These are phyloP conservation scores for Suillus subluteus DNA, from an alignment of 768 basidiomycete genomes.

Conservation along the genomic window DNA sequence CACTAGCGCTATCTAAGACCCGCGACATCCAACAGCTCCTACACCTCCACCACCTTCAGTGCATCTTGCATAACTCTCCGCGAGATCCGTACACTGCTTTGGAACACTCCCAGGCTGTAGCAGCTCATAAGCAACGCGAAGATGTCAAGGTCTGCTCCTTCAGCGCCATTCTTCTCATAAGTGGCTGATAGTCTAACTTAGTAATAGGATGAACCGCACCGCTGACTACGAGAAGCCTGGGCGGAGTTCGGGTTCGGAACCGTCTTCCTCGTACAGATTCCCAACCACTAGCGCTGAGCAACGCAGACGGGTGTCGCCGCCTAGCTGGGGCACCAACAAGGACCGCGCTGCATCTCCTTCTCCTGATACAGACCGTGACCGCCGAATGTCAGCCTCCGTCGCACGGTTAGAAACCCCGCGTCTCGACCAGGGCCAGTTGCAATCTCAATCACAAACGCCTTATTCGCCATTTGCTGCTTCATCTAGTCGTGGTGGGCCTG, in stretches of 20 bases:
- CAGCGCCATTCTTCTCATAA: no score
- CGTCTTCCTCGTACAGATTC: conserved; percentile 49
- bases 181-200: no score
- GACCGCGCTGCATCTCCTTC: conserved; percentile 42
- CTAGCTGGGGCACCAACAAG: conserved; percentile 38
- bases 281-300: conserved; percentile 42
- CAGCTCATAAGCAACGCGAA: no score
- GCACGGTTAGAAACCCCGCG: conserved; percentile 51
- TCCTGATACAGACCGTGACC: conserved; percentile 47
- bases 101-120: no score
- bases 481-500: conserved; percentile 23
- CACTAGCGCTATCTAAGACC: no score
- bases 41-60: no score
- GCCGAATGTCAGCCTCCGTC: conserved; percentile 53
- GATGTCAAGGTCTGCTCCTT: no score
- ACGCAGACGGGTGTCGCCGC: conserved; percentile 41
- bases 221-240: no score
- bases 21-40: no score
- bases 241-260: conserved; percentile 28
- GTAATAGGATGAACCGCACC: no score
- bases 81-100: no score
- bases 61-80: no score
- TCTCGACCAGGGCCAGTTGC: background rate
- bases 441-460: conserved; percentile 14
- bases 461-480: conserved; percentile 20